phyloP scores from a whole-genome alignment of 805 yeast genomes.

The Saccharomycopsis schoenii region DNA sequence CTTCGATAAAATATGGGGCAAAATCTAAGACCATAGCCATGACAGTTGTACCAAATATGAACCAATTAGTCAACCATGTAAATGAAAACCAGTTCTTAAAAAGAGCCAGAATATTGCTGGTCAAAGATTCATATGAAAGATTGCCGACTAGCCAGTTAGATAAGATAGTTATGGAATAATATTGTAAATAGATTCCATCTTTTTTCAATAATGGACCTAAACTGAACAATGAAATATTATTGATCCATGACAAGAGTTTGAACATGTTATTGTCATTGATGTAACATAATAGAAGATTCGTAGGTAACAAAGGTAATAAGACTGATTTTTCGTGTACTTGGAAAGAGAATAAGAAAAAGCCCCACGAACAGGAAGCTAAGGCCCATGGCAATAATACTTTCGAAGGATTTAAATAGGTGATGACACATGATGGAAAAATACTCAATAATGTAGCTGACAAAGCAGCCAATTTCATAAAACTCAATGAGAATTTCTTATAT shows the following conservation, averaged over 20 bases:
- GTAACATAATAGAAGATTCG: conserved; percentile 52
- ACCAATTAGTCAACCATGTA: conserved; percentile 37
- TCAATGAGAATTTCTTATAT: conserved; percentile 46
- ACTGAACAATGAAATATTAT: conserved; percentile 75
- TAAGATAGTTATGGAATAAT: conserved; percentile 45
- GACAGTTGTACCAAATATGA: conserved; percentile 43
- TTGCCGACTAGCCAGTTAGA: conserved; percentile 78
- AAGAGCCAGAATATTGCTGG: conserved; percentile 30
- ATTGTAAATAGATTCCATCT: conserved; percentile 70
- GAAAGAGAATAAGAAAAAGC: conserved; percentile 82
- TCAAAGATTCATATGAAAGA: conserved; percentile 35
- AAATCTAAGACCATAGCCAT: conserved; percentile 42
- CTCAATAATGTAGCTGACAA: conserved; percentile 41
- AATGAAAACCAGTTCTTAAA: conserved; percentile 39
- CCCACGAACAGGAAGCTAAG: conserved; percentile 72
- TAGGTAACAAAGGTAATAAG: conserved; percentile 77
- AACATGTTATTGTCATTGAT: conserved; percentile 40
- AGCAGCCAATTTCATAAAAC: conserved; percentile 51
- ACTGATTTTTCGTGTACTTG: conserved; percentile 96
- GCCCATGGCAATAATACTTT: conserved; percentile 52
- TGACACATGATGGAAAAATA: conserved; percentile 46
- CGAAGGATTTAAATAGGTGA: conserved; percentile 40
- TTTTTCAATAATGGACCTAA: conserved; percentile 77
- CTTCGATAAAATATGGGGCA: conserved; percentile 37
- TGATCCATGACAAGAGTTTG: conserved; percentile 80